Conservation (phyloP, 2,329 filamentous ascomycete genomes). For the Nemania serpens region DNA sequence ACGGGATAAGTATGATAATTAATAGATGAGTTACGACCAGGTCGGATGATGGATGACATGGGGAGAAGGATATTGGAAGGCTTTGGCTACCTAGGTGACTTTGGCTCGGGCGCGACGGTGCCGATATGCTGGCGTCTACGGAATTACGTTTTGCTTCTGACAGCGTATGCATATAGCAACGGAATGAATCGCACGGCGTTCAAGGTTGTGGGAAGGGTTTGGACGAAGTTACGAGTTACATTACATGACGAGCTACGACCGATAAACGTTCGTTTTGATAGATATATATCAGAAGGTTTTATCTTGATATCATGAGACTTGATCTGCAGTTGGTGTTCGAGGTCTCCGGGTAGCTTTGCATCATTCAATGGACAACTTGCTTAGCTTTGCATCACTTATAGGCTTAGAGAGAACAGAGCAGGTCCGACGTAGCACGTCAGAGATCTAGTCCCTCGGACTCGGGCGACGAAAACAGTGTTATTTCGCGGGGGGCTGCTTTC, state of each 20-base stretch:
- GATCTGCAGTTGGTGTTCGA: no score
- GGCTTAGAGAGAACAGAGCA: no score
- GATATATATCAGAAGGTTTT: no score
- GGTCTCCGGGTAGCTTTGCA: no score
- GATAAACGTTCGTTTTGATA: slow-evolving; percentile 7
- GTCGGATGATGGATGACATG: background rate
- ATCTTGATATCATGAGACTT: no score
- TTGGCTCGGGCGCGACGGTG: background rate
- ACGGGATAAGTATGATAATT: background rate
- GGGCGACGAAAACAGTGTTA: no score
- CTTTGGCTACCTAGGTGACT: background rate
- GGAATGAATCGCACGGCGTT: background rate
- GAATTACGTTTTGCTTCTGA: slow-evolving; percentile 12
- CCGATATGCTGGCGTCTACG: background rate
- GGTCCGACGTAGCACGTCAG: no score
- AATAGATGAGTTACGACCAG: background rate
- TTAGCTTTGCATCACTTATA: no score
- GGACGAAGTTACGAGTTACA: slow-evolving; percentile 10
- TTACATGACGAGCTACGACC: slow-evolving; percentile 2
- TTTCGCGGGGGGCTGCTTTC: no score
- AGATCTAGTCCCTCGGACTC: no score
- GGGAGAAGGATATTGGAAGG: background rate
- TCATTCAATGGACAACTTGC: no score
- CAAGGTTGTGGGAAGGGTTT: background rate
- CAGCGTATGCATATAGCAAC: slow-evolving; percentile 4